These are phyloP conservation scores for Pterulicium gracile DNA, from an alignment of 1,284 basidiomycete species.

Conservation along the genomic window DNA sequence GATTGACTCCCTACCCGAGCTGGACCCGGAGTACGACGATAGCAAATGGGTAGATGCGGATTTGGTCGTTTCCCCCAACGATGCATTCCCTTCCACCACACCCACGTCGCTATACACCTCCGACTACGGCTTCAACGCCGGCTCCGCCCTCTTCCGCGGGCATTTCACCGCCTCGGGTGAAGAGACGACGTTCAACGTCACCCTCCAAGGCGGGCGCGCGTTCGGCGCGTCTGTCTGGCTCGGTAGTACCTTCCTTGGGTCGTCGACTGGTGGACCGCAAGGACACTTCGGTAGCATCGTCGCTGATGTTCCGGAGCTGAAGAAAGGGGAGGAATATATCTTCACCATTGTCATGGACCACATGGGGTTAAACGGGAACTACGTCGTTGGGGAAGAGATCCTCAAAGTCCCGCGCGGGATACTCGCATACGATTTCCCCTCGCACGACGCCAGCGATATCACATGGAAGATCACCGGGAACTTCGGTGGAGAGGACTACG, in stretches of 20 bases:
- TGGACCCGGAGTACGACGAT: conserved; percentile 33
- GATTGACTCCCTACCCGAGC: conserved; percentile 37
- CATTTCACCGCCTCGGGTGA: conserved; percentile 34
- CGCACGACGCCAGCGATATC: too few species aligned
- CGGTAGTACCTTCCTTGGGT: conserved; percentile 39
- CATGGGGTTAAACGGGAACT: conserved; percentile 34
- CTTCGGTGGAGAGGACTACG: too few species aligned
- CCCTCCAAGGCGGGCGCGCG: conserved; percentile 36
- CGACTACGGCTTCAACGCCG: conserved; percentile 40
- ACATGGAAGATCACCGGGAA: neutral
- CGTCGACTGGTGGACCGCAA: too few species aligned
- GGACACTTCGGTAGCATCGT: conserved; percentile 29
- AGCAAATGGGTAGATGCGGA: conserved; percentile 30
- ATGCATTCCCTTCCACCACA: too few species aligned
- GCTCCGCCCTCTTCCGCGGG: conserved; percentile 40
- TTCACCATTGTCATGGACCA: conserved; percentile 21
- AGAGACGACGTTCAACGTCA: conserved; percentile 31
- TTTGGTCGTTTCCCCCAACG: too few species aligned
- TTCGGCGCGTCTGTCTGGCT: conserved; percentile 42
- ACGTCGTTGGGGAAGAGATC: too few species aligned
- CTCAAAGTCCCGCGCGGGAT: conserved; percentile 45
- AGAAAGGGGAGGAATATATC: conserved; percentile 30
- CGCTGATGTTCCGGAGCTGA: conserved; percentile 23
- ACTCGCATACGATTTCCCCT: conserved; percentile 32
- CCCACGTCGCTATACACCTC: too few species aligned